Conservation (phyloP, 176 grass and related monocot genomes). For the Ensete ventricosum region DNA sequence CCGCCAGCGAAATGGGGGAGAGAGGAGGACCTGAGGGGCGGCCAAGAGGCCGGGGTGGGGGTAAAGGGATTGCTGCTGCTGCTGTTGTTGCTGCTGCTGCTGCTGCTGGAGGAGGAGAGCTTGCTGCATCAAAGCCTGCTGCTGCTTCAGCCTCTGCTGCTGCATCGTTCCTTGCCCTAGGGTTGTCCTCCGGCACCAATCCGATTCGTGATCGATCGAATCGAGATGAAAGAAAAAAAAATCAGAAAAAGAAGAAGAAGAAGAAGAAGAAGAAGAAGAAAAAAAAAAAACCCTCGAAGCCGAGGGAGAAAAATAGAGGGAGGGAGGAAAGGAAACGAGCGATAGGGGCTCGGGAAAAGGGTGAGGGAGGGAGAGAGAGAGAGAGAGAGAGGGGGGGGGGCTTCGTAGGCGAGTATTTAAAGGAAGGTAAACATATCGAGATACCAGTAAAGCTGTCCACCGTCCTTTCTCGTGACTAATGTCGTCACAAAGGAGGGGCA, state of each 20-base stretch:
- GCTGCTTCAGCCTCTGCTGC: constrained; percentile 56
- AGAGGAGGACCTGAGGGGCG: constrained; percentile 45
- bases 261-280: not conserved
- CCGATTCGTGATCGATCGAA: not conserved
- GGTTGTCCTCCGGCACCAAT: not conserved
- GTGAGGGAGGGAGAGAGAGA: too few relatives aligned
- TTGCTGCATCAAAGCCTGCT: constrained; percentile 27
- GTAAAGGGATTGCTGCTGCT: constrained; percentile 40
- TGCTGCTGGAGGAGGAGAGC: constrained; percentile 32
- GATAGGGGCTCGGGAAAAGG: too few relatives aligned
- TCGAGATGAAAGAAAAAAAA: too few relatives aligned
- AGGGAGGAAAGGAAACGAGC: too few relatives aligned
- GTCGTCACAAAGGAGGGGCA: too few relatives aligned
- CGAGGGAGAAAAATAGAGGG: not conserved
- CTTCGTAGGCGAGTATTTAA: too few relatives aligned
- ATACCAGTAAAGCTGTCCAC: too few relatives aligned
- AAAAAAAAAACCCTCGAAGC: not conserved
- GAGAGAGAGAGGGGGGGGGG: too few relatives aligned
- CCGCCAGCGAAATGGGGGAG: not conserved
- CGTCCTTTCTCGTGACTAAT: too few relatives aligned
- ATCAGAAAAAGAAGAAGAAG: not conserved
- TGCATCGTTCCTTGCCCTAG: constrained; percentile 43
- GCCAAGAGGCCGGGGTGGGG: constrained; percentile 76
- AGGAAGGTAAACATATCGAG: too few relatives aligned
- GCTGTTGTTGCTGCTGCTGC: not conserved